Percentiles rank a stretch among this genome's conserved stretches.
Conservation (phyloP, 352 stramenopile species). For the Peronospora farinosa region DNA sequence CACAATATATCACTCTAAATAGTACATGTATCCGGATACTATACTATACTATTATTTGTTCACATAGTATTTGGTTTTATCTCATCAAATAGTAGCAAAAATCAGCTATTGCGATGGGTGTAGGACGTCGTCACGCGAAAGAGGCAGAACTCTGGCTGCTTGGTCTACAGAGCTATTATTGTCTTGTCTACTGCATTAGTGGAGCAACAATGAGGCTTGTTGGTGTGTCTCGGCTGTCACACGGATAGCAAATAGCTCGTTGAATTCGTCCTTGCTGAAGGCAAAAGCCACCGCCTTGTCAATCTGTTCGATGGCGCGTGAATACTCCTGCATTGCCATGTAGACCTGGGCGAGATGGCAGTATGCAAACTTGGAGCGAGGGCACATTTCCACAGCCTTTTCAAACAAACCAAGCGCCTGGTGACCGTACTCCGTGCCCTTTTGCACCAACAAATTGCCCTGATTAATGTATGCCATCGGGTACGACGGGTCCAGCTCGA, state of each 20-base stretch:
- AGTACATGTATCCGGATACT: neutral
- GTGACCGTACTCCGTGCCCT: slow-evolving; percentile 61
- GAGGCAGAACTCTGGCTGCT: slow-evolving; percentile 16
- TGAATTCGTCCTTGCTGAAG: slow-evolving; percentile 69
- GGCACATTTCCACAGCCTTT: slow-evolving; percentile 68
- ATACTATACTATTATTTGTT: neutral
- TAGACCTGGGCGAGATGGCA: slow-evolving; percentile 80
- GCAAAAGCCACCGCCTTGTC: slow-evolving; percentile 67
- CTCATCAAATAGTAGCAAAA: neutral
- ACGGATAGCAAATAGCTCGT: slow-evolving; percentile 72
- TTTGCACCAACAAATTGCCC: slow-evolving; percentile 73
- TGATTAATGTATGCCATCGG: slow-evolving; percentile 86
- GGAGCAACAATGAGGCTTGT: slow-evolving; percentile 55
- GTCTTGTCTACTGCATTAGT: slow-evolving; percentile 33
- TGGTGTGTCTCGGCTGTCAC: slow-evolving; percentile 75
- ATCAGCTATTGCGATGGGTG: slow-evolving; percentile 1
- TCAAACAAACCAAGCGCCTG: slow-evolving; percentile 70
- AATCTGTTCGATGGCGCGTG: slow-evolving; percentile 73
- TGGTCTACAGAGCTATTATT: slow-evolving; percentile 19
- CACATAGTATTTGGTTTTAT: neutral
- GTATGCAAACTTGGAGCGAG: slow-evolving; percentile 79
- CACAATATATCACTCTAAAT: too few species aligned
- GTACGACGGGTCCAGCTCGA: slow-evolving; percentile 71
- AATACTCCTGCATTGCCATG: slow-evolving; percentile 82
- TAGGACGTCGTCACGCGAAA: slow-evolving; percentile 10